A percentile compares a stretch with the other conserved stretches of the same genome.
Evolutionary conservation across 352 stramenopile genomes (phyloP).

Genomic region (Paralagenidium karlingii): DNA sequence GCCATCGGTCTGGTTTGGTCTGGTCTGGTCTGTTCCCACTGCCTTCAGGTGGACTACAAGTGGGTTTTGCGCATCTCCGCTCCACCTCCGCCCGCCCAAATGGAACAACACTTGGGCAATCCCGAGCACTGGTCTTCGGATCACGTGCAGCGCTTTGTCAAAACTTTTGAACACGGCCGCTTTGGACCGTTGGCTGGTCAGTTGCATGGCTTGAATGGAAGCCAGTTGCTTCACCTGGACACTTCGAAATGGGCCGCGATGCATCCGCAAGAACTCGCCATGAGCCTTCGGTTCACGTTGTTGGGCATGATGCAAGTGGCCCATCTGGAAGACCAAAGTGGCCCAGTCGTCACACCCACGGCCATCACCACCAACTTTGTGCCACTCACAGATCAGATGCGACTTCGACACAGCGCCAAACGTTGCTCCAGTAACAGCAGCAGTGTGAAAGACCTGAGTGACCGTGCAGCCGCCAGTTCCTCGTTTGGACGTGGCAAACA

Average conservation of each 20-base stretch:
- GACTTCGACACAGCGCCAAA: slow-evolving; percentile 3
- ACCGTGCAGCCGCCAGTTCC: no score
- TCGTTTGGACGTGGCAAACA: no score
- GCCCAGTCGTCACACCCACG: slow-evolving; percentile 14
- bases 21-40: no score
- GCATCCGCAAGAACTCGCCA: slow-evolving; percentile 46
- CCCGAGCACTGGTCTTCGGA: slow-evolving; percentile 70
- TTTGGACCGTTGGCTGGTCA: slow-evolving; percentile 37
- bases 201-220: slow-evolving; percentile 44
- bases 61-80: no score
- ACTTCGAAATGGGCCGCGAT: slow-evolving; percentile 41
- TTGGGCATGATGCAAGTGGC: slow-evolving; percentile 79
- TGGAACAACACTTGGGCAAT: slow-evolving; percentile 71
- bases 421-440: slow-evolving; percentile 1
- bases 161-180: slow-evolving; percentile 55
- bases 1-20: no score
- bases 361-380: slow-evolving; percentile 76
- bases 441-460: slow-evolving; percentile 2
- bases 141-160: slow-evolving; percentile 68
- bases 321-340: slow-evolving; percentile 24
- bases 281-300: slow-evolving; percentile 73
- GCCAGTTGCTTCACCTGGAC: slow-evolving; percentile 56
- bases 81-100: no score
- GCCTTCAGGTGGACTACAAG: no score
- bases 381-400: slow-evolving; percentile 15